Base-by-base conservation (phyloP, 768 basidiomycete species). In the Melanogaster broomeanus region DNA sequence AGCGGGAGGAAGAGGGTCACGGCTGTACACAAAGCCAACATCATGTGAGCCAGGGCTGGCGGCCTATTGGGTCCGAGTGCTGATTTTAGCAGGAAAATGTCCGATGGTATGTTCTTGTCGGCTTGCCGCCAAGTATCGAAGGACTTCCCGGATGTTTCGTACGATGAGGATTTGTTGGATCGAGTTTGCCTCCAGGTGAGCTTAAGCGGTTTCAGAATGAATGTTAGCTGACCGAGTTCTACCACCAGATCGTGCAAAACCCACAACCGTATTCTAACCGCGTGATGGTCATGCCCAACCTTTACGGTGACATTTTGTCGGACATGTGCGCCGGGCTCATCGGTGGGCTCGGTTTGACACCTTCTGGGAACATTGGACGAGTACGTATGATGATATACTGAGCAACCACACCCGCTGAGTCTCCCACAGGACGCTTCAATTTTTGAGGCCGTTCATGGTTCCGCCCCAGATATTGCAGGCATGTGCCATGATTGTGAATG, bases 251-350 rank as follows among this genome's bases (percentile, higher is more conserved):
- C 63, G 91, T 93, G 28, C 89, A 91, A 67, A 95, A 99, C 73
- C 97, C 97, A 21, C 77, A 72, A 61, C 97, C 97, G 7, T 99
- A 85, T 76, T 81, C 91, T 33, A 94, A 97, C 74, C 88, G 93
- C 44, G 96, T 99, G 57, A 98, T 99, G 96, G 97, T 99, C 60
- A 98, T 98, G 95, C 97, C 97, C 48, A 99, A 99, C 78, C 76
- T 99, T 55, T 95, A 92, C 62, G 92, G 89, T 66, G 94, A 94
- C 70, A 97, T 97, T 66, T 76, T 97, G 57, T 97, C 94, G 42
- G 95, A 99, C 70, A 94, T 99, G 89, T 96, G 93, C 60, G 97
- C 97, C 53, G 97, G 97, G 52, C 80, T 99, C 61, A 98, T 99
- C 71, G 97, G 97, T 55, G 97, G 97, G 57, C 80, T 99, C 57